phyloP scores from a whole-genome alignment of 148 eudicot species.

The Chenopodium album region DNA sequence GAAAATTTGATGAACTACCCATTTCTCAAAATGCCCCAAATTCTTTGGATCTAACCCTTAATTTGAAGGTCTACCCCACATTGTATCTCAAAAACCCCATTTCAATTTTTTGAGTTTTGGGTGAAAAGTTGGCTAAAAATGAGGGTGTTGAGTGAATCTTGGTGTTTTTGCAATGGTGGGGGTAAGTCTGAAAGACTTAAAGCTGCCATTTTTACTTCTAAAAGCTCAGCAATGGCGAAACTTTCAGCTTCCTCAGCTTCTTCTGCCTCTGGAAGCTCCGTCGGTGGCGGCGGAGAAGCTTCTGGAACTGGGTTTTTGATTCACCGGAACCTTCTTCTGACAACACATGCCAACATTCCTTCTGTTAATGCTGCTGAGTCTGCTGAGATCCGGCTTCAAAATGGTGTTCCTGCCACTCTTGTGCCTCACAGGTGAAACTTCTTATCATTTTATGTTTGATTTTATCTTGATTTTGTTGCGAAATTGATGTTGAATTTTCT shows the following conservation, averaged over 20 bases:
- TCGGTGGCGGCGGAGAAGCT: slow-evolving; percentile 26
- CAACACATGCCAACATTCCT: slow-evolving; percentile 80
- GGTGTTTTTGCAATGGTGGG: slow-evolving; percentile 94
- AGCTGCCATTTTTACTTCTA: slow-evolving; percentile 59
- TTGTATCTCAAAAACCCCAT: slow-evolving; percentile 5
- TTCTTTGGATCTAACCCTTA: slow-evolving; percentile 23
- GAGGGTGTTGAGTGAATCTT: slow-evolving; percentile 71
- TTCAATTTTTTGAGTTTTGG: background rate
- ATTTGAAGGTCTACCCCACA: background rate
- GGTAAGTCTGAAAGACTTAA: slow-evolving; percentile 84
- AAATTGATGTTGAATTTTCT: background rate
- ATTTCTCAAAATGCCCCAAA: background rate
- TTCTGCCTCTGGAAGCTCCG: slow-evolving; percentile 15
- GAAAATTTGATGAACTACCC: slow-evolving; percentile 4
- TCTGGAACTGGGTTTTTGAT: slow-evolving; percentile 70
- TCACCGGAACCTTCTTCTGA: slow-evolving; percentile 71
- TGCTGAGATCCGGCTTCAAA: slow-evolving; percentile 76
- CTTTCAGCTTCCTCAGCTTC: slow-evolving; percentile 30
- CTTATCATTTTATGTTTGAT: background rate
- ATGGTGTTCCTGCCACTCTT: slow-evolving; percentile 67
- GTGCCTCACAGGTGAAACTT: slow-evolving; percentile 69
- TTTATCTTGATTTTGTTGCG: background rate
- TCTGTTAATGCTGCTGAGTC: slow-evolving; percentile 73
- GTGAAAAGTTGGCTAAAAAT: slow-evolving; percentile 20
- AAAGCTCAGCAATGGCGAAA: slow-evolving; percentile 64